Evolutionary conservation across 208 protist genomes (phyloP).

Genomic region (Leishmania arabica): DNA sequence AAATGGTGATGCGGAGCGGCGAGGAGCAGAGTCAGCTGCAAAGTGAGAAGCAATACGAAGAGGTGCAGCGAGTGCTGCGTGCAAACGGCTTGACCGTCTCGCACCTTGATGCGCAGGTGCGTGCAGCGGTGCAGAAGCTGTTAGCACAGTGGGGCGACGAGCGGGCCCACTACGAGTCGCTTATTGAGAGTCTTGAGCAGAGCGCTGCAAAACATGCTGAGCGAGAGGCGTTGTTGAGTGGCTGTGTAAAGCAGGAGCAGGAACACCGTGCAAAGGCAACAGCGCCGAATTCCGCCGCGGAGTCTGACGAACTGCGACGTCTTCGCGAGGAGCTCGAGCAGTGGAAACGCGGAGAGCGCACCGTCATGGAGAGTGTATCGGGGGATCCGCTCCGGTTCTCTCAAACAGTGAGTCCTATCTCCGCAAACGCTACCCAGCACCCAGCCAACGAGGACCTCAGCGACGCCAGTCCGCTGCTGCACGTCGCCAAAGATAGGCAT

Average conservation of each 20-base stretch:
- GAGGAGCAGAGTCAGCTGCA: conserved; percentile 31
- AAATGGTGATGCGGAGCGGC: conserved; percentile 32
- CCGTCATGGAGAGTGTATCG: neutral
- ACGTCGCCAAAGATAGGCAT: neutral
- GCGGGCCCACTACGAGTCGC: conserved; percentile 18
- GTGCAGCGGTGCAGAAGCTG: conserved; percentile 15
- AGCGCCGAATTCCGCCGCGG: neutral
- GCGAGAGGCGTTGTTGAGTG: conserved; percentile 21
- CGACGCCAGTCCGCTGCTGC: neutral
- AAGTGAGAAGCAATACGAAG: conserved; percentile 24
- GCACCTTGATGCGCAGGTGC: conserved; percentile 1
- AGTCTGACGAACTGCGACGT: neutral
- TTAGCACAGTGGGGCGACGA: conserved; percentile 25
- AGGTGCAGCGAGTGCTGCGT: conserved; percentile 14
- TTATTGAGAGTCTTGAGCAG: conserved; percentile 28
- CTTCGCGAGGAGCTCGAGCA: conserved; percentile 11
- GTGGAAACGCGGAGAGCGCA: neutral
- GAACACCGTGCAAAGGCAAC: neutral
- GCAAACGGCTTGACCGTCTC: conserved; percentile 1
- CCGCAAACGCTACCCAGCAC: neutral
- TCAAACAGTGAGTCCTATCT: neutral
- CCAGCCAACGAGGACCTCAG: neutral
- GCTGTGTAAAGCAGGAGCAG: conserved; percentile 20
- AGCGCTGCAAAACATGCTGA: conserved; percentile 22
- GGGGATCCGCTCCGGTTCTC: neutral